Base-by-base conservation (phyloP, 371 early-diverging fungal genomes). In the Dinochytrium kinnereticum region DNA sequence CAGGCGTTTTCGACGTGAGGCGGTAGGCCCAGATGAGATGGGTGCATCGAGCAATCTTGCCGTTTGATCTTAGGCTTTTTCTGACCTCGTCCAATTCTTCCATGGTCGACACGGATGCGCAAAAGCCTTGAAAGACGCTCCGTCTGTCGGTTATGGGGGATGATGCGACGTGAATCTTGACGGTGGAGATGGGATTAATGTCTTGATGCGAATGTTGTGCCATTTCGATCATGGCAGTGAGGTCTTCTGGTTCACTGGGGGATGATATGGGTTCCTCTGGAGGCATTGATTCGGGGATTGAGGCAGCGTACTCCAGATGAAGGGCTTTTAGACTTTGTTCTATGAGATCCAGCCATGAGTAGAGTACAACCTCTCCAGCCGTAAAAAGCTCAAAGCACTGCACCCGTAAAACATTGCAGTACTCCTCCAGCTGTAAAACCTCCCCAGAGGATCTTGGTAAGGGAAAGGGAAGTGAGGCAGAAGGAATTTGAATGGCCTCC, bases 1-100 rank as follows among this genome's bases (percentile, higher is more conserved):
- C 57, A 55, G 61, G 61, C 36, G 36, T 10, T 13, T 7, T 61
- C 36, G 5, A 13, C 5, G 13, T 5, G 53, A 96, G 90, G 1
- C 96, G 90, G 77, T 93, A 97, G 0, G 97, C 97, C 76, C 90
- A 76, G 24, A 96, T 95, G 76, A 95, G 95, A 80, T 97, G 97
- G 0, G 96, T 94, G 0, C 96, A 95, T 59, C 88, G 86, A 0
- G 94, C 90, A 67, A 94, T 91, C 65, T 90, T 90, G 72, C 90
- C 91, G 76, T 94, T 90, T 55, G 87, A 81, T 71, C 92, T 76
- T 55, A 97, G 81, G 7, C 86, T 82, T 21, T 81, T 74, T 1
- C 87, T 75, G 21, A 94, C 93, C 0, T 71, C 72, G 1, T 87
- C 81, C 1, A 92, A 91, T 65, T 95, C 87, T 17, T 82, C 80